Evolutionary conservation across 106 monocot species (phyloP).

Genomic region (Dendrobium officinale): DNA sequence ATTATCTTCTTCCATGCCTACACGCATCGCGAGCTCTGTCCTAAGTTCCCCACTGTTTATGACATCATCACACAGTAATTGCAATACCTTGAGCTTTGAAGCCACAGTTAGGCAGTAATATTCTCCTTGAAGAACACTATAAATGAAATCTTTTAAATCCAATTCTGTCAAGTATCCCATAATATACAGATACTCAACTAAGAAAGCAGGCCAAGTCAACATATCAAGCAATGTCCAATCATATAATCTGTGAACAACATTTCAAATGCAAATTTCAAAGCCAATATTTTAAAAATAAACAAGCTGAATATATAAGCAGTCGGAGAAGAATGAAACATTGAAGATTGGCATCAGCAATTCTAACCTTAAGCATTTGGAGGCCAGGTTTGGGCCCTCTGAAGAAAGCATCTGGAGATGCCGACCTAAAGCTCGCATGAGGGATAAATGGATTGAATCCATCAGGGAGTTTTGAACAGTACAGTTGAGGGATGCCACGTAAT

Average conservation of each 20-base stretch:
- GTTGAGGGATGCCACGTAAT: conserved; percentile 68
- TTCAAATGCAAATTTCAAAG: not conserved
- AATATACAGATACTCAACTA: conserved; percentile 53
- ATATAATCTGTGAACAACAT: conserved; percentile 21
- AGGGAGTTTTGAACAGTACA: conserved; percentile 51
- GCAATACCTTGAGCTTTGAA: conserved; percentile 53
- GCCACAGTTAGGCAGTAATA: conserved; percentile 58
- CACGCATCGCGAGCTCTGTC: conserved; percentile 47
- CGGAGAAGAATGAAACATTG: not conserved
- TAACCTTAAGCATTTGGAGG: conserved; percentile 55
- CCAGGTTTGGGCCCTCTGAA: conserved; percentile 42
- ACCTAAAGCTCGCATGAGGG: conserved; percentile 57
- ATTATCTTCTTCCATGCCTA: conserved; percentile 36
- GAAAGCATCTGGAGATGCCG: conserved; percentile 64
- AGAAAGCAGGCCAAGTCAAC: conserved; percentile 82
- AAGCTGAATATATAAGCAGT: not conserved
- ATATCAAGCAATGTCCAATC: conserved; percentile 80
- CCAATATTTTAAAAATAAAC: not conserved
- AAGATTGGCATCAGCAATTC: not conserved
- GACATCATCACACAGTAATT: conserved; percentile 69
- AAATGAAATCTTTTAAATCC: conserved; percentile 19
- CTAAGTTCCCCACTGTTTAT: conserved; percentile 50
- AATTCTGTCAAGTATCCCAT: conserved; percentile 33
- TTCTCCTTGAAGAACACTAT: conserved; percentile 20
- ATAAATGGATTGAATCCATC: conserved; percentile 60